A percentile compares a stretch with the other conserved stretches of the same genome.
Evolutionary conservation across 176 grass and related monocot species (phyloP).

Genomic region (Panicum miliaceum): DNA sequence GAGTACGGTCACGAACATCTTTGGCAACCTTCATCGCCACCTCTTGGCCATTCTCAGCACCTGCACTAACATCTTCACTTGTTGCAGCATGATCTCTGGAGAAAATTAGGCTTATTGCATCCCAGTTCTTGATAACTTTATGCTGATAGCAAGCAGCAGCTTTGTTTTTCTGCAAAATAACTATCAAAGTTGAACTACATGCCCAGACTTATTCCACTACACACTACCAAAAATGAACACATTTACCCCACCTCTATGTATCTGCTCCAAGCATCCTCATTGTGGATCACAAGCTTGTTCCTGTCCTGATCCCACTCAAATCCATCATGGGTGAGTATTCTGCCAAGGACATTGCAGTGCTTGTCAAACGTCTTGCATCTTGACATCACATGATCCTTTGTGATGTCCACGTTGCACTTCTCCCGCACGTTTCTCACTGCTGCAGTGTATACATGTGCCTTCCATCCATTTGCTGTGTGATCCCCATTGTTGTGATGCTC

Average conservation of each 20-base stretch:
- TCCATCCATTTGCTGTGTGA: conserved; percentile 30
- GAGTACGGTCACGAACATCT: not conserved
- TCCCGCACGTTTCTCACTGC: conserved; percentile 13
- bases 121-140: conserved; percentile 41
- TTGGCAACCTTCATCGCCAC: not conserved
- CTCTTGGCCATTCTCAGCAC: conserved; percentile 40
- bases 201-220: not conserved
- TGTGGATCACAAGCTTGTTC: conserved; percentile 37
- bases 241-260: conserved; percentile 30
- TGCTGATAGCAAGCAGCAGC: conserved; percentile 32
- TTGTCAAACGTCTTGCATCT: conserved; percentile 53
- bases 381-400: conserved; percentile 22
- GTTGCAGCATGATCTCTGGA: conserved; percentile 38
- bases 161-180: conserved; percentile 46
- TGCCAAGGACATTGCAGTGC: conserved; percentile 36
- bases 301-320: conserved; percentile 40
- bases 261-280: conserved; percentile 31
- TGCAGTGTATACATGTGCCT: conserved; percentile 11
- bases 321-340: conserved; percentile 16
- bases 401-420: conserved; percentile 37
- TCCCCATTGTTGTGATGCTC: conserved; percentile 34
- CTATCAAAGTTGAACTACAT: conserved; percentile 20
- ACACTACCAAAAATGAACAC: not conserved
- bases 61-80: conserved; percentile 41
- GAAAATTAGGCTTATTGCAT: conserved; percentile 38